Evolutionary conservation across 306 rosid genomes (phyloP).

Genomic region (Cucurbita ficifolia): DNA sequence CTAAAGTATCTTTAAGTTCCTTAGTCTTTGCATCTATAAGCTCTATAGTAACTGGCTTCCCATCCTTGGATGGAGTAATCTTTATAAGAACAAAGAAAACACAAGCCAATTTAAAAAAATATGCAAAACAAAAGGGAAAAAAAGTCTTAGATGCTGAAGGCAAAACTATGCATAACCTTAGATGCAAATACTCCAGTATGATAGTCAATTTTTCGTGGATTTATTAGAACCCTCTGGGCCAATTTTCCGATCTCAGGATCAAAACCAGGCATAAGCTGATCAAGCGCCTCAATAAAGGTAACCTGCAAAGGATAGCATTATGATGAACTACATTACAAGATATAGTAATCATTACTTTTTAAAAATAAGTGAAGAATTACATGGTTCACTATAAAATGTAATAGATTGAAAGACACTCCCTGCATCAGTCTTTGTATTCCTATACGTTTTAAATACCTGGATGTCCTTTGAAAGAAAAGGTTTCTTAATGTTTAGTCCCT

Average conservation of each 20-base stretch:
- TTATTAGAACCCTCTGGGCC: slow-evolving; percentile 90
- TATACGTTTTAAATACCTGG: not conserved
- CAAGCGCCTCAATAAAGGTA: slow-evolving; percentile 90
- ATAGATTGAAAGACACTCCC: not conserved
- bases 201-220: slow-evolving; percentile 82
- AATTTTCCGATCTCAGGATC: slow-evolving; percentile 98
- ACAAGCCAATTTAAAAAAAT: slow-evolving; percentile 6
- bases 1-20: slow-evolving; percentile 78
- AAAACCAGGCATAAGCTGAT: slow-evolving; percentile 99
- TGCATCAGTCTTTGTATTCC: not conserved
- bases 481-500: not conserved
- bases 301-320: slow-evolving; percentile 42
- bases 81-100: slow-evolving; percentile 15
- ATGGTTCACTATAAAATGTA: not conserved
- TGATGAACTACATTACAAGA: slow-evolving; percentile 7
- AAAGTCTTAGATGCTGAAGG: slow-evolving; percentile 6
- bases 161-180: slow-evolving; percentile 44
- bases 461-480: not conserved
- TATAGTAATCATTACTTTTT: not conserved
- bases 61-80: slow-evolving; percentile 99
- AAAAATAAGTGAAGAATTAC: not conserved
- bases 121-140: slow-evolving; percentile 9
- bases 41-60: slow-evolving; percentile 83
- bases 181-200: slow-evolving; percentile 93
- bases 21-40: slow-evolving; percentile 94